These are phyloP conservation scores for Astrothelium macrocarpum DNA, from an alignment of 495 filamentous ascomycete genomes.

Conservation along the genomic window DNA sequence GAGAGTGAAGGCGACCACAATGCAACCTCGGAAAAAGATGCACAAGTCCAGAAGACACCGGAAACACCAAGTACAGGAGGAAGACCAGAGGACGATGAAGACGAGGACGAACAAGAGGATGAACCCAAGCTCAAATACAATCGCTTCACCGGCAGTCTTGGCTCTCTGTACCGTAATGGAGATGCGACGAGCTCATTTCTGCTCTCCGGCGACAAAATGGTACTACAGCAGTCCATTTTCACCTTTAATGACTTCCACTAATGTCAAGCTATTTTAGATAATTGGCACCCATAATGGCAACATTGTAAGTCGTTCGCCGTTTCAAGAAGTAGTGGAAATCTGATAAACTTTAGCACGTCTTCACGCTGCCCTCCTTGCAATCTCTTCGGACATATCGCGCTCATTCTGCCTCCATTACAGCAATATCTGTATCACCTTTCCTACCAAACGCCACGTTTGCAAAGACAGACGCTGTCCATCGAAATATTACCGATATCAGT, in stretches of 20 bases:
- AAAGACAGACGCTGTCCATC: constrained; percentile 40
- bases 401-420: constrained; percentile 82
- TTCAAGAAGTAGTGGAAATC: constrained; percentile 14
- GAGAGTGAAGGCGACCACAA: constrained; percentile 9
- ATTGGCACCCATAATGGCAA: constrained; percentile 95
- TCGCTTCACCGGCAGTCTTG: constrained; percentile 68
- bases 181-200: constrained; percentile 87
- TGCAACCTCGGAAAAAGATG: neutral
- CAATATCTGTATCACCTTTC: constrained; percentile 82
- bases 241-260: neutral
- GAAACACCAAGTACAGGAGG: neutral
- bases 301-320: constrained; percentile 56
- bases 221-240: constrained; percentile 30
- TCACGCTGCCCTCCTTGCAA: constrained; percentile 71
- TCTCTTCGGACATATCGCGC: constrained; percentile 76
- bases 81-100: constrained; percentile 46
- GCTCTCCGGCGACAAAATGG: constrained; percentile 94
- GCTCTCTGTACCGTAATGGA: constrained; percentile 78
- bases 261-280: constrained; percentile 47
- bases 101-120: constrained; percentile 86
- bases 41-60: neutral
- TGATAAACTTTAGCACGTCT: constrained; percentile 55
- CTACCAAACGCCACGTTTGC: constrained; percentile 59
- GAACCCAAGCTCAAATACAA: constrained; percentile 92
- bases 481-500: neutral